Evolutionary conservation across 805 yeast species (phyloP), one percentile per base, ranked within the genome.

Genomic region (Jamesozyma rosinii): DNA sequence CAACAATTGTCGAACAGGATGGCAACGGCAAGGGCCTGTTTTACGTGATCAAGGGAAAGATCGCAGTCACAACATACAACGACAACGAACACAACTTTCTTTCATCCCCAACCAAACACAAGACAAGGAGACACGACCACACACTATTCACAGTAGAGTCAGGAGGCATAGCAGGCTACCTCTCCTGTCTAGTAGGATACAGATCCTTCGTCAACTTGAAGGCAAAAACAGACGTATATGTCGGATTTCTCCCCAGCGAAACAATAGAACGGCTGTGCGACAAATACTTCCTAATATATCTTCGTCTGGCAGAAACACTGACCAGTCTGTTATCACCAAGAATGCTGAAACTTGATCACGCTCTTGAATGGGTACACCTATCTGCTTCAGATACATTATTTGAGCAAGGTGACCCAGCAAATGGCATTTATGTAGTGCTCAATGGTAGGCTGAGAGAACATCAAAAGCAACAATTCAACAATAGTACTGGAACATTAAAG

Each of bases 291-390:
- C 72, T 77, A 61, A 70, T 90, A 9, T 83, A 84, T 50, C 66
- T 90, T 32, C 77, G 87, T 1, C 74, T 88, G 37, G 95, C 97
- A 0, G 78, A 79, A 46, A 73, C 79, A 8, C 66, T 90, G 49
- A 78, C 83, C 37, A 70, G 69, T n/a, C 69, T 83, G 1, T 62
- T 92, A 33, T 81, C 89, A 24, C 67, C 74, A 24, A 76, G 83
- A 43, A 68, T 90, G 32, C 63, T 83, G 32, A 76, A 82, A 44
- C 75, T 92, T 35, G 97, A 90, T 57, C 86, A 84, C 62, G 95
- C 97, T 0, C 66, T 92, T 41, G 98, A 92, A 61, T 90, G 97
- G 97, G 78, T 89, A 34, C 95, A 87, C 46, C 70, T 84, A 11
- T 79, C 79, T n/a, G 90, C 97, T 1, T 95, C 97, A 0, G 81